Percentiles rank a stretch among this genome's conserved stretches.
These are phyloP conservation scores for Exidia glandulosa DNA, from an alignment of 768 basidiomycete species.

Conservation along the genomic window DNA sequence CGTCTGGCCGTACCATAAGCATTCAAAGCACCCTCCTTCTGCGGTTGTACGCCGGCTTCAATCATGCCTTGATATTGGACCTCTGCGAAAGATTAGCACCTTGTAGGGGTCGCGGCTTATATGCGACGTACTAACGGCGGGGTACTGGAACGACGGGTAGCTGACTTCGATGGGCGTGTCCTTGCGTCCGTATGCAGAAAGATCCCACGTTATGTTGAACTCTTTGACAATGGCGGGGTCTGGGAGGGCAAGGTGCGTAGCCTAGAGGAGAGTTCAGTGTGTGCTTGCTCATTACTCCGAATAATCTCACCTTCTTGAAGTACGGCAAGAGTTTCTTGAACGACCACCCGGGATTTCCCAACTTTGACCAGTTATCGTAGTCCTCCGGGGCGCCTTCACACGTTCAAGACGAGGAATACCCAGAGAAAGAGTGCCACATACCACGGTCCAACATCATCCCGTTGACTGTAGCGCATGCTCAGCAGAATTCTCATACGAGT, in stretches of 20 bases:
- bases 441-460: neutral
- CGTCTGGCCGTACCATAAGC: no score
- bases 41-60: neutral
- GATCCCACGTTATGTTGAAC: slow-evolving; percentile 1
- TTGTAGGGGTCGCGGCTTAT: no score
- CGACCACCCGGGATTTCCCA: neutral
- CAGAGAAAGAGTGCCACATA: neutral
- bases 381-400: neutral
- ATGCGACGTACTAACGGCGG: slow-evolving; percentile 1
- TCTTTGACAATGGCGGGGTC: neutral
- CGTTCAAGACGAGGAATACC: neutral
- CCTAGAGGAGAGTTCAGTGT: neutral
- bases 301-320: slow-evolving; percentile 1
- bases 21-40: neutral
- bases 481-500: neutral
- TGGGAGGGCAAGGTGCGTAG: neutral
- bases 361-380: slow-evolving; percentile 17
- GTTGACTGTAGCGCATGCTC: neutral
- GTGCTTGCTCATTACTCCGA: neutral
- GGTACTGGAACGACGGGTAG: slow-evolving; percentile 1
- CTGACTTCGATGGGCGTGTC: neutral
- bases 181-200: neutral
- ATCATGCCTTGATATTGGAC: neutral
- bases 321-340: neutral
- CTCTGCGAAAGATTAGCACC: neutral